These are phyloP conservation scores for Umbelopsis sp. DNA, from an alignment of 192 early-diverging fungal species.

Conservation along the genomic window DNA sequence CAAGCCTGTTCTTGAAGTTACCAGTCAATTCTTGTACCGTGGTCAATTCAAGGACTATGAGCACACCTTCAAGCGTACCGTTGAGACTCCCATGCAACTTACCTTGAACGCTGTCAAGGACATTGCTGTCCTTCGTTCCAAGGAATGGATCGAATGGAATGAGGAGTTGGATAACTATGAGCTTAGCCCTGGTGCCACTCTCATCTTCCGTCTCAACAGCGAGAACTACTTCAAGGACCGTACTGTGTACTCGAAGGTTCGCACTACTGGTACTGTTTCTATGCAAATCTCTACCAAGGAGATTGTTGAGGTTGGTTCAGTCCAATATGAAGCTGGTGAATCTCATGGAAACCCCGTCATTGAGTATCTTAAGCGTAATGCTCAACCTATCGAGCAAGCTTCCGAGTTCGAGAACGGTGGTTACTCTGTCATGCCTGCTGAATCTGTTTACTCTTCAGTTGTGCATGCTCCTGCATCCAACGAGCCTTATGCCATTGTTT, in stretches of 20 bases:
- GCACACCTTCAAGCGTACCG: constrained; percentile 83
- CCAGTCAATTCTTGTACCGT: constrained; percentile 91
- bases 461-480: constrained; percentile 87
- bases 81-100: constrained; percentile 81
- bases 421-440: constrained; percentile 89
- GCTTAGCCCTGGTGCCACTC: constrained; percentile 61
- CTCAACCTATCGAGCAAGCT: constrained; percentile 86
- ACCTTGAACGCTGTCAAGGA: constrained; percentile 77
- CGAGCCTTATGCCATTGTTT: constrained; percentile 83
- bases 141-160: constrained; percentile 85
- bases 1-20: constrained; percentile 84
- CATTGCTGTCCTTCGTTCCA: constrained; percentile 86
- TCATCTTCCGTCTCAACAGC: constrained; percentile 82
- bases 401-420: constrained; percentile 89
- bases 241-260: constrained; percentile 68
- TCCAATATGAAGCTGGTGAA: constrained; percentile 75
- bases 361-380: constrained; percentile 86
- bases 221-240: constrained; percentile 61
- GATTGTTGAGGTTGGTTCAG: constrained; percentile 80
- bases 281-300: constrained; percentile 83
- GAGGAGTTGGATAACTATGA: constrained; percentile 59
- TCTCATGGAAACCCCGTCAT: constrained; percentile 87
- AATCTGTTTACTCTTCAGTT: constrained; percentile 83
- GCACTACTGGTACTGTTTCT: constrained; percentile 73
- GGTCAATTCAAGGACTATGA: constrained; percentile 87